Base-by-base conservation (phyloP, 495 filamentous ascomycete species). In the Aspergillus saccharolyticus region DNA sequence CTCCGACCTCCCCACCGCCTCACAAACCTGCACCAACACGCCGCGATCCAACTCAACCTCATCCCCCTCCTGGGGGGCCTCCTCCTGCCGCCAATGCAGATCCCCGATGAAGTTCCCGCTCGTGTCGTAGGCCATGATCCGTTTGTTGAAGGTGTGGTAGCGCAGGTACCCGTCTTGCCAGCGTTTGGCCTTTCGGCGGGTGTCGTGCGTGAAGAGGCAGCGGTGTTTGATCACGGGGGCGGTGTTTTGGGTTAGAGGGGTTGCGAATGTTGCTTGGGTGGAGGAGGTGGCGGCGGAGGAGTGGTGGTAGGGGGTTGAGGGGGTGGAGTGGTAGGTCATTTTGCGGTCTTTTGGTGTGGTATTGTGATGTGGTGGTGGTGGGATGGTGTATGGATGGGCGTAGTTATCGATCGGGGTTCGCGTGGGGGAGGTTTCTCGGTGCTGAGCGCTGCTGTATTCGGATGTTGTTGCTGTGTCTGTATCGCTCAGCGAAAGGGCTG, bases 151-250 rank as follows among this genome's bases (percentile, higher is more conserved):
- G 1, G 89, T 88, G 67, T 97, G 91, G 65, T 85, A 96, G 52
- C 86, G 84, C 28, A 96, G 80, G 46, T 85, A 83, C 44, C 92
- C 92, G 86, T 97, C 92, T 62, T 93, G 89, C 91, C 91, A 97
- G 47, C 88, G 76, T 71, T 97, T 97, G 52, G 87, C 83, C 71
- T 97, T 97, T 51, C 88, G 82, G 9, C 85, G 83, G 51, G 96
- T 68, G 66, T 97, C 91, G 60, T 86, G 81, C 5, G 89, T 96
- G 70, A 88, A 97, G 19, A 97, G 84, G 63, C 91, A 96, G 54
- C 83, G 76, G 64, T 85, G 92, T 60, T 94, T 90, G 62, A 87
- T 73, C 22, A 96, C 88, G 0, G 82, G 78, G 2, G 91, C 90
- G 30, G 87, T 91, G 67, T 84, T 85, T 55, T 84, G 81, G 14